A percentile compares a stretch with the other conserved stretches of the same genome.
Evolutionary conservation across 2,329 filamentous ascomycete species (phyloP).

Genomic region (Oidium heveae): DNA sequence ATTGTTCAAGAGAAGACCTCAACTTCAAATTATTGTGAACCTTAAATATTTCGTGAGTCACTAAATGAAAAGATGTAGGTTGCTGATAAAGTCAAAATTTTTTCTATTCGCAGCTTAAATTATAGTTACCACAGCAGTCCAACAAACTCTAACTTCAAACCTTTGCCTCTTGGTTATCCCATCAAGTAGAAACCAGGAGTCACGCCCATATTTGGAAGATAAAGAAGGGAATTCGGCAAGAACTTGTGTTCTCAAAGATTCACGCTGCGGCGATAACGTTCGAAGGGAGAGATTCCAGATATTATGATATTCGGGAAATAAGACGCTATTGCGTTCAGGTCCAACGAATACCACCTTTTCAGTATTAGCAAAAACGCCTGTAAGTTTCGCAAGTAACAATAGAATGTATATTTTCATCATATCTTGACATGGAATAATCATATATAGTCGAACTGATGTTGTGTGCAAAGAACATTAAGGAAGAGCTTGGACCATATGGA

Average conservation of each 20-base stretch:
- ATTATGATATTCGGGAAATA: background rate
- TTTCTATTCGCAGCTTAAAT: background rate
- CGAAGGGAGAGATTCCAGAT: conserved; percentile 22
- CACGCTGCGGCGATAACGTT: conserved; percentile 31
- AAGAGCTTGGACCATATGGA: background rate
- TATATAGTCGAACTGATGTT: no score
- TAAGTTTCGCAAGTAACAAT: conserved; percentile 4
- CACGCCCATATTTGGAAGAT: conserved; percentile 25
- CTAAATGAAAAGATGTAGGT: conserved; percentile 56
- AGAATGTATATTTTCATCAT: conserved; percentile 6
- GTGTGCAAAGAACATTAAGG: background rate
- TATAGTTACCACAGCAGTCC: conserved; percentile 65
- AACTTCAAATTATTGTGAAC: conserved; percentile 38
- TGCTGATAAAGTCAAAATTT: conserved; percentile 28
- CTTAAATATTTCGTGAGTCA: conserved; percentile 32
- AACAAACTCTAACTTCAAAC: conserved; percentile 84
- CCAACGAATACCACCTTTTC: conserved; percentile 80
- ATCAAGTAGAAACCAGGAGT: conserved; percentile 60
- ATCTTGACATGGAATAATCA: no score
- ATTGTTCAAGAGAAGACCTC: no score
- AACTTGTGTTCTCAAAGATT: conserved; percentile 35
- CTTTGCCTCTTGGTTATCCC: conserved; percentile 42
- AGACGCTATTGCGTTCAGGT: conserved; percentile 19
- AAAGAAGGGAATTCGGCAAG: conserved; percentile 39
- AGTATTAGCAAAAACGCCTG: conserved; percentile 37